A percentile compares a stretch with the other conserved stretches of the same genome.
Evolutionary conservation across 1,284 basidiomycete species (phyloP).

Genomic region (Sporisorium iseilematis-ciliati): DNA sequence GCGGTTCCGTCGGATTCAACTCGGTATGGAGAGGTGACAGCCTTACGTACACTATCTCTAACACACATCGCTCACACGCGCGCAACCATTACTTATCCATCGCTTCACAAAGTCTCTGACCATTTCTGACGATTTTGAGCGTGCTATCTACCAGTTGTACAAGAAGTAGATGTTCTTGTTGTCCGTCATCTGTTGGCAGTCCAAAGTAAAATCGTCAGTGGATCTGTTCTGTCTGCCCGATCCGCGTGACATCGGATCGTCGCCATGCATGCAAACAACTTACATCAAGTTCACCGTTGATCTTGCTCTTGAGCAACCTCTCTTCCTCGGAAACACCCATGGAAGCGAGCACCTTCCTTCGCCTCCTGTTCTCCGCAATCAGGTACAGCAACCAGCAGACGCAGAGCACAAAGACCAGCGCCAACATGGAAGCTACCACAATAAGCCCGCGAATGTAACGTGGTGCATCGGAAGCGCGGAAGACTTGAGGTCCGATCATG

Average conservation of each 20-base stretch:
- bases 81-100: too few species aligned
- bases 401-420: constrained; percentile 25
- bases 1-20: too few species aligned
- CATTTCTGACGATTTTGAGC: not conserved
- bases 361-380: constrained; percentile 23
- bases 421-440: constrained; percentile 50
- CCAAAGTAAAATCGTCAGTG: not conserved
- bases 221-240: not conserved
- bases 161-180: constrained; percentile 44
- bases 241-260: not conserved
- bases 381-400: constrained; percentile 24
- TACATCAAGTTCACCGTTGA: constrained; percentile 40
- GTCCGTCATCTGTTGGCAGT: constrained; percentile 29
- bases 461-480: constrained; percentile 65
- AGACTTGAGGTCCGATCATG: constrained; percentile 58
- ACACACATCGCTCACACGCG: too few species aligned
- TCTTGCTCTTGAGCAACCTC: constrained; percentile 38
- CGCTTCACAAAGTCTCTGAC: too few species aligned
- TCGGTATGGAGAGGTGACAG: too few species aligned
- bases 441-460: constrained; percentile 64
- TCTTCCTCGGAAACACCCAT: constrained; percentile 38
- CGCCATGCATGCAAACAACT: constrained; percentile 4
- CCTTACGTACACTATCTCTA: too few species aligned
- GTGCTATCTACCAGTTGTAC: constrained; percentile 22
- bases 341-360: constrained; percentile 22